These are phyloP conservation scores for Starmerella khaoyaiensis DNA, from an alignment of 805 yeast genomes.

Conservation along the genomic window DNA sequence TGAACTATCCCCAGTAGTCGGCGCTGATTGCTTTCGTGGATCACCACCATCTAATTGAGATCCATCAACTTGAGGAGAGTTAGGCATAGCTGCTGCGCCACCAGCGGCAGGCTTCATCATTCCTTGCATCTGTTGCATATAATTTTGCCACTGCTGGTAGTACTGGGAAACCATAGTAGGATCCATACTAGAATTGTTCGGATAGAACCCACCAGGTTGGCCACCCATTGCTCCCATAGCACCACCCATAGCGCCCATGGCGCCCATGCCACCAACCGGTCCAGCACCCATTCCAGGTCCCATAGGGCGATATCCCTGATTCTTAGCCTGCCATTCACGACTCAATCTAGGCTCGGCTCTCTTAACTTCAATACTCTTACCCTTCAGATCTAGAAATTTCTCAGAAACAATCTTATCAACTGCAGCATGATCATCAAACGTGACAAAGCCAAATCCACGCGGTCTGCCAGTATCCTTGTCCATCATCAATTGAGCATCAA, in stretches of 20 bases:
- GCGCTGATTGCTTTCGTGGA: too few relatives aligned
- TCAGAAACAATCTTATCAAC: constrained; percentile 78
- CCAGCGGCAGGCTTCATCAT: constrained; percentile 24
- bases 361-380: constrained; percentile 42
- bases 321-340: constrained; percentile 20
- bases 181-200: constrained; percentile 31
- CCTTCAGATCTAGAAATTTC: constrained; percentile 71
- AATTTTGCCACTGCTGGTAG: constrained; percentile 32
- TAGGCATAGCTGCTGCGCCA: constrained; percentile 3
- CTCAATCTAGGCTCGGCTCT: constrained; percentile 32
- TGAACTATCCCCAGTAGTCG: too few relatives aligned
- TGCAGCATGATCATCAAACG: constrained; percentile 88
- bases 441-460: constrained; percentile 93
- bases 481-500: constrained; percentile 93
- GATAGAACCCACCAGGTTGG: constrained; percentile 10
- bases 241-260: constrained; percentile 1
- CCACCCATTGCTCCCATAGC: constrained; percentile 5
- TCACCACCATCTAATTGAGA: too few relatives aligned
- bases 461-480: constrained; percentile 96
- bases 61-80: too few relatives aligned
- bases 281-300: constrained; percentile 6
- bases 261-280: constrained; percentile 5
- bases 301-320: constrained; percentile 12
- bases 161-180: constrained; percentile 34
- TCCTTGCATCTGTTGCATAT: constrained; percentile 30